Percentiles rank a stretch among this genome's conserved stretches.
phyloP scores from a whole-genome alignment of 768 basidiomycete genomes.

The Macrocybe gigantea region DNA sequence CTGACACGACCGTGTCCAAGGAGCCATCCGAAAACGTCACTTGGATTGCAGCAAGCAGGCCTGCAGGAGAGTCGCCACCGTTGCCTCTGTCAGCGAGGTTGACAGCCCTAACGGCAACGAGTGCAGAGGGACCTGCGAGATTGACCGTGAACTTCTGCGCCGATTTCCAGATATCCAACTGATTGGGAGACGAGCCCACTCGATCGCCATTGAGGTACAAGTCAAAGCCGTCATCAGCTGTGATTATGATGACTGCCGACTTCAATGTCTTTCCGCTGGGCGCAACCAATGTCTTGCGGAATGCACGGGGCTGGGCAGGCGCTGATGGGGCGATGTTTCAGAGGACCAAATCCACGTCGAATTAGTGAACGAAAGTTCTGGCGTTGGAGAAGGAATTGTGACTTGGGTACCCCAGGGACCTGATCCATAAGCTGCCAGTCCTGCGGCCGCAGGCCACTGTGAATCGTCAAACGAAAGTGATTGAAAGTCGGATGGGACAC shows the following conservation, averaged over 20 bases:
- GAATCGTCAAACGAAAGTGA: constrained; percentile 14
- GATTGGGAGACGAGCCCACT: constrained; percentile 14
- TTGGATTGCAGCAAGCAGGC: constrained; percentile 14
- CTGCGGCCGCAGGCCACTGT: constrained; percentile 13
- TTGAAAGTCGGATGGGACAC: constrained; percentile 19
- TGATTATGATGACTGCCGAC: constrained; percentile 15
- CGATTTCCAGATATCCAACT: constrained; percentile 15
- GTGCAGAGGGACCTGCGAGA: constrained; percentile 10
- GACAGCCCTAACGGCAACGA: constrained; percentile 17
- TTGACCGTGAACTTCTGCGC: constrained; percentile 15
- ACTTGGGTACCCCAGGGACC: constrained; percentile 20
- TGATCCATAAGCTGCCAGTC: constrained; percentile 17
- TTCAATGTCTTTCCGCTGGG: constrained; percentile 15
- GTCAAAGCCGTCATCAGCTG: constrained; percentile 22
- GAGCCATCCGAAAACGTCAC: constrained; percentile 18
- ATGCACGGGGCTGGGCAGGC: constrained; percentile 18
- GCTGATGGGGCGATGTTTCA: constrained; percentile 10
- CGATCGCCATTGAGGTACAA: constrained; percentile 20
- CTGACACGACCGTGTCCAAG: constrained; percentile 10
- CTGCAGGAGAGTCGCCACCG: constrained; percentile 16
- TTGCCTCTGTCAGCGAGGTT: constrained; percentile 14
- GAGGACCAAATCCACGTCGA: constrained; percentile 24
- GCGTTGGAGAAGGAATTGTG: constrained; percentile 10
- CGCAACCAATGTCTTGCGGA: constrained; percentile 18
- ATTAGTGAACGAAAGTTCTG: constrained; percentile 10